phyloP scores from a whole-genome alignment of 352 stramenopile genomes.

The Globisporangium camurandrum region DNA sequence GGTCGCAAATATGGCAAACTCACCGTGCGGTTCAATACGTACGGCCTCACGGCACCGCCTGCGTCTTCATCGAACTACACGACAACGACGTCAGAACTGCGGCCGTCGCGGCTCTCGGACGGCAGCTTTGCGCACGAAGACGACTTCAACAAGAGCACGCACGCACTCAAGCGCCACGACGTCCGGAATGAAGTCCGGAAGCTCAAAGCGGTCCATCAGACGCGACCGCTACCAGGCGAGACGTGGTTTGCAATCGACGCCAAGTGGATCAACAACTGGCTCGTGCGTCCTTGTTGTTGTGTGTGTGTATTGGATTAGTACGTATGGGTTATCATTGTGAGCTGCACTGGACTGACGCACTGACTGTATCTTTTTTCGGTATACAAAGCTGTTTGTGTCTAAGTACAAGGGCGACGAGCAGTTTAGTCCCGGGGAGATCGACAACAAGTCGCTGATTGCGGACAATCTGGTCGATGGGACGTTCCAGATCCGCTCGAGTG shows the following conservation, averaged over 20 bases:
- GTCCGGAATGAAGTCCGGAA: constrained; percentile 55
- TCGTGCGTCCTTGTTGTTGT: constrained; percentile 20
- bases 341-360: neutral
- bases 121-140: constrained; percentile 60
- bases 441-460: constrained; percentile 72
- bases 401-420: constrained; percentile 56
- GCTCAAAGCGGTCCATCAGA: constrained; percentile 62
- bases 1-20: constrained; percentile 67
- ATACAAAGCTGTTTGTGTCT: constrained; percentile 42
- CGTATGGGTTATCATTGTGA: too few relatives aligned
- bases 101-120: constrained; percentile 37
- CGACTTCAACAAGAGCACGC: constrained; percentile 43
- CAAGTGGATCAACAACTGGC: constrained; percentile 61
- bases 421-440: constrained; percentile 47
- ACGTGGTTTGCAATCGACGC: constrained; percentile 61
- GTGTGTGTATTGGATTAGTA: too few relatives aligned
- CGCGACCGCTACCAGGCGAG: constrained; percentile 41
- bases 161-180: constrained; percentile 36
- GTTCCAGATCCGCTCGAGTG: constrained; percentile 48
- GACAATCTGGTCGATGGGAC: constrained; percentile 57
- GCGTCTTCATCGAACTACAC: constrained; percentile 39
- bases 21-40: constrained; percentile 59
- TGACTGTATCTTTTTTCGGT: neutral
- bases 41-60: constrained; percentile 29
- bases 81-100: constrained; percentile 37